These are phyloP conservation scores for Clavispora phyllophila DNA, from an alignment of 805 yeast species.

Conservation along the genomic window DNA sequence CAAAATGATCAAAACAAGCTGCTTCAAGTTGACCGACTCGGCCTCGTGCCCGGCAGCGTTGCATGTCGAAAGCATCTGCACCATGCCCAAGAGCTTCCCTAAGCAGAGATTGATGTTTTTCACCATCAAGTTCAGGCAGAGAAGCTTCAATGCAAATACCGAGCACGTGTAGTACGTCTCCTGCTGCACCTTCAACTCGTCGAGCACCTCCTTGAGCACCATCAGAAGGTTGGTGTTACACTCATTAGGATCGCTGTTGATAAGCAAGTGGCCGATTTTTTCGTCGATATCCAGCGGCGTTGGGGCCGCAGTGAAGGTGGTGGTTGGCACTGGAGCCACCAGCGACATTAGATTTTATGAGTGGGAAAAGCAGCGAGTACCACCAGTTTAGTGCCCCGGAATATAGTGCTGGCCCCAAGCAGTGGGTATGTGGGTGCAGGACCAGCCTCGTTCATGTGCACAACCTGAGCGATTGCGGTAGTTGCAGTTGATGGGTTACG, in stretches of 20 bases:
- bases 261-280: conserved; percentile 18
- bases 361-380: neutral
- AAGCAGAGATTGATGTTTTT: conserved; percentile 33
- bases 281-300: neutral
- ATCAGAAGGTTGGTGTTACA: conserved; percentile 35
- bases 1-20: conserved; percentile 30
- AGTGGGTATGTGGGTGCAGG: neutral
- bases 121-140: conserved; percentile 34
- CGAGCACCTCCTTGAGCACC: conserved; percentile 30
- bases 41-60: conserved; percentile 3
- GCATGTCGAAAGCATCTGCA: conserved; percentile 22
- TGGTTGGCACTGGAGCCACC: neutral
- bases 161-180: conserved; percentile 30
- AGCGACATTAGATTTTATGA: neutral
- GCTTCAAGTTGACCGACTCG: conserved; percentile 22
- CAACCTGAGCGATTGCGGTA: neutral
- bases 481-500: too few species aligned
- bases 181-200: conserved; percentile 17
- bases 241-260: conserved; percentile 35
- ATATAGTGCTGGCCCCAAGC: neutral
- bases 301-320: neutral
- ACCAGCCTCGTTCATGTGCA: neutral
- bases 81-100: conserved; percentile 33
- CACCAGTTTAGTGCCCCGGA: neutral
- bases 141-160: conserved; percentile 27